Base-by-base conservation (phyloP, 139 green algal species). In the Chlamydomonas asymmetrica region DNA sequence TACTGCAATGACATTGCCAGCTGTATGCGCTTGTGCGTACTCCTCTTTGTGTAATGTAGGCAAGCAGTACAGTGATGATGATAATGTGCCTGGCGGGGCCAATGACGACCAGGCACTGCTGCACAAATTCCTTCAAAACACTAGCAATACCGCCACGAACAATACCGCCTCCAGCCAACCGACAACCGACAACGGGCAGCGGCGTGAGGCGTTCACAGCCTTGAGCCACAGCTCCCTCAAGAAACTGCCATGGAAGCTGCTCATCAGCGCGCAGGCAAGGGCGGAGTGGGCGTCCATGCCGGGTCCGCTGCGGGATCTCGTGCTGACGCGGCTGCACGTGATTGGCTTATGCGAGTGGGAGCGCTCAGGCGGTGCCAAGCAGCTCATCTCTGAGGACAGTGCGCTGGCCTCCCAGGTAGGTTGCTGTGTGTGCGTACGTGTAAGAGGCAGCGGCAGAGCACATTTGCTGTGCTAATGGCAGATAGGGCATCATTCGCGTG, bases 301-400 rank as follows among this genome's bases (percentile, higher is more conserved):
- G 32, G 6, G 20, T 13, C 20, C 37, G 37, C 39, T 39, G 34
- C 38, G 2, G 25, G 1, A 5, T 31, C 61, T 76, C 31, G 76
- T 82, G 61, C 49, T 78, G 61, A 4, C 60, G 2, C 68, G 76
- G 16, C 68, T 82, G 59, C 62, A 31, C 6, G 31, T 66, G 13
- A 73, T 82, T 13, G 76, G 76, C 49, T 41, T 38, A 23, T 68
- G 76, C 39, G 41, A 60, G n/a, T 82, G 76, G 76, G 6, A 56
- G 2, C 61, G 76, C 1, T 72, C 59, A n/a, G 59, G 76, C 1
- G 76, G 76, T 1, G 69, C 65, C 50, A 82, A 82, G 76, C 49
- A 70, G 45, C 38, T 82, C 22, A 61, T 45, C 1, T 20, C 54
- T 2, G 74, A 71, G 18, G 59, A 81, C 37, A 31, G 64, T 20